Evolutionary conservation across 2,329 filamentous ascomycete genomes (phyloP).

Genomic region (Ceratocystiopsis brevicomis): DNA sequence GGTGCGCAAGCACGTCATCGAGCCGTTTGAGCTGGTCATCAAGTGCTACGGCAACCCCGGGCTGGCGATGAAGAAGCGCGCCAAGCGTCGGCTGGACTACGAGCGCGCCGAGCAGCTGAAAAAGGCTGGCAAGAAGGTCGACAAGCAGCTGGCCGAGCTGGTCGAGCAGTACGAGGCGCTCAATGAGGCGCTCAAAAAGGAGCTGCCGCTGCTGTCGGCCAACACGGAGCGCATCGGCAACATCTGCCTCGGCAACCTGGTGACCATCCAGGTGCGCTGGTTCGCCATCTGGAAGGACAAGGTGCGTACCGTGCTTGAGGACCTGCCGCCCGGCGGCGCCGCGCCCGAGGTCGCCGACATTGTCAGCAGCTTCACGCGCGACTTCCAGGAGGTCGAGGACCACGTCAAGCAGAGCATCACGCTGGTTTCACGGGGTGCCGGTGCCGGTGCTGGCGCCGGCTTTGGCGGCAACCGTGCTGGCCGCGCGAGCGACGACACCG

Average conservation of each 20-base stretch:
- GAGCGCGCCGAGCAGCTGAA: slow-evolving; percentile 62
- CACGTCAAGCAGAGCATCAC: slow-evolving; percentile 46
- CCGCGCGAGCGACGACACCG: slow-evolving; percentile 27
- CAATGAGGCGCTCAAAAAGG: slow-evolving; percentile 83
- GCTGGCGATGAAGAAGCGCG: slow-evolving; percentile 80
- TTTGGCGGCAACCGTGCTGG: slow-evolving; percentile 5
- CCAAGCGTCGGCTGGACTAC: slow-evolving; percentile 81
- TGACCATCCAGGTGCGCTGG: slow-evolving; percentile 72
- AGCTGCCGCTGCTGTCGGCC: slow-evolving; percentile 66
- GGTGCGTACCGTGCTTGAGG: slow-evolving; percentile 53
- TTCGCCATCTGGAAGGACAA: slow-evolving; percentile 69
- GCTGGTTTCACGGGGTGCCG: slow-evolving; percentile 58
- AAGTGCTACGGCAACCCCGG: slow-evolving; percentile 57
- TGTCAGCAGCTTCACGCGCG: slow-evolving; percentile 55
- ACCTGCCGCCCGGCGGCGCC: slow-evolving; percentile 22
- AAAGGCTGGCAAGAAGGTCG: slow-evolving; percentile 65
- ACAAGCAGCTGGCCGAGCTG: slow-evolving; percentile 66
- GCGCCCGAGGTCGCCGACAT: slow-evolving; percentile 55
- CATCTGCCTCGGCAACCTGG: slow-evolving; percentile 63
- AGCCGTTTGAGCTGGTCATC: slow-evolving; percentile 31
- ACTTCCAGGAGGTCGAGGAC: slow-evolving; percentile 60
- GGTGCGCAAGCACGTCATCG: slow-evolving; percentile 66
- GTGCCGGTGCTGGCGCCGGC: slow-evolving; percentile 24
- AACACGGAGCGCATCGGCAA: slow-evolving; percentile 72
- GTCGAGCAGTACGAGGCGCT: slow-evolving; percentile 81